Evolutionary conservation across 768 basidiomycete genomes (phyloP), one percentile per base, ranked within the genome.

Genomic region (Rhodotorula graminis): DNA sequence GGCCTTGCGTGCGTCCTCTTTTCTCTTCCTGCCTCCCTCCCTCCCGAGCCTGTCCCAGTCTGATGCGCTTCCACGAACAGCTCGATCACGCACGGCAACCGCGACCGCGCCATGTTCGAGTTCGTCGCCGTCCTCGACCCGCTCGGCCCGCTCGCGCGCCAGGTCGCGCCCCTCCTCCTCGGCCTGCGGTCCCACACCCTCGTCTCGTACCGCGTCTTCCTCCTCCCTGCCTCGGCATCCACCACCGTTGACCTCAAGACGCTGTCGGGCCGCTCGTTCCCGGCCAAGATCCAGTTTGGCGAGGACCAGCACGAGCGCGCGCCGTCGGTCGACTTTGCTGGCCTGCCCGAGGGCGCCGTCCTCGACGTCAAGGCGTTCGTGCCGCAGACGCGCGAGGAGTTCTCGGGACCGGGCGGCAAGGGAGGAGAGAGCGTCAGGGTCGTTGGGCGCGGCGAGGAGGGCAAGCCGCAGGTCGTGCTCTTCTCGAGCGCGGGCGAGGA

Each of bases 121-220:
- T 88, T 63, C 81, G 94, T 46, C 87, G 85, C 90, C 15, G 80
- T 96, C 15, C 70, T 98, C 19, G 91, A 98, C 79, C 94, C 95
- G 1, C 78, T 96, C 49, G 91, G 89, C 65, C 89, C 91, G 77
- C 82, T 84, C 14, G 91, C 89, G 5, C 93, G 97, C 79, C 88
- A 87, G 75, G 94, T 91, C 89, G 86, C 90, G 2, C 86, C 88
- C 67, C 77, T 97, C 47, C 81, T 95, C 40, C 83, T 88, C 76
- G 67, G 75, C 1, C 67, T 82, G 14, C 56, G 78, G 0, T 64
- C 76, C 31, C 69, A 82, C 66, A 75, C 78, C 14, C 75, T 79
- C 59, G 78, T 81, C 25, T 70, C 85, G 73, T 82, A 93, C 23
- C 85, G 90, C 70, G 83, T 97, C 29, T 86, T 90, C 78, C 81